phyloP scores from a whole-genome alignment of 305 asterid species.

The Solanum hybrid region DNA sequence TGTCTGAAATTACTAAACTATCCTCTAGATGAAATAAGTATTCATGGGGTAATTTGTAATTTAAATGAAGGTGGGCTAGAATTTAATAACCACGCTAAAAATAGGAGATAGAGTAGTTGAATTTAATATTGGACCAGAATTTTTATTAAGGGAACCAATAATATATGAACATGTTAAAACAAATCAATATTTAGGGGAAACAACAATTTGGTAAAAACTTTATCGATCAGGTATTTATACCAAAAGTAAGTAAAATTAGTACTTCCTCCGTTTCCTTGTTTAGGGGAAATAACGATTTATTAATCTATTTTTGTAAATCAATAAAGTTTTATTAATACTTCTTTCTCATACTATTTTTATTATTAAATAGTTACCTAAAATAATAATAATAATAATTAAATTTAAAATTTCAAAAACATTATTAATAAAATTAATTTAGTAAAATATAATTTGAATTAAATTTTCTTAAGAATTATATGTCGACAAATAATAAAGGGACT shows the following conservation, averaged over 20 bases:
- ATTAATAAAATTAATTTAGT: no score
- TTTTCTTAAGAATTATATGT: neutral
- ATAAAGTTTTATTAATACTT: neutral
- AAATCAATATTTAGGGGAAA: neutral
- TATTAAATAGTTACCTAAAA: no score
- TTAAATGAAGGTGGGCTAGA: neutral
- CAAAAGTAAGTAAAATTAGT: neutral
- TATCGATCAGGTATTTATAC: neutral
- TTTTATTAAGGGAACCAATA: neutral
- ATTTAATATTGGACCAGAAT: neutral
- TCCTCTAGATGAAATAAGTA: neutral
- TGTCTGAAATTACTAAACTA: neutral
- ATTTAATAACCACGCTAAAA: neutral
- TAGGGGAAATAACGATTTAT: neutral
- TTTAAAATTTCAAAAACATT: no score
- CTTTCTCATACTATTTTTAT: neutral
- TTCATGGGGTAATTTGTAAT: neutral
- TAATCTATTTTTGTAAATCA: neutral
- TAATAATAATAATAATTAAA: no score
- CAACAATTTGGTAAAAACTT: neutral
- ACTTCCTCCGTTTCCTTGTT: neutral
- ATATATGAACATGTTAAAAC: neutral
- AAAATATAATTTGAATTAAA: no score
- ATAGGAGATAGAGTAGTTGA: neutral
- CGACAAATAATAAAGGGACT: neutral